phyloP scores from a whole-genome alignment of 2,329 filamentous ascomycete species.

The Aaosphaeria arxii region DNA sequence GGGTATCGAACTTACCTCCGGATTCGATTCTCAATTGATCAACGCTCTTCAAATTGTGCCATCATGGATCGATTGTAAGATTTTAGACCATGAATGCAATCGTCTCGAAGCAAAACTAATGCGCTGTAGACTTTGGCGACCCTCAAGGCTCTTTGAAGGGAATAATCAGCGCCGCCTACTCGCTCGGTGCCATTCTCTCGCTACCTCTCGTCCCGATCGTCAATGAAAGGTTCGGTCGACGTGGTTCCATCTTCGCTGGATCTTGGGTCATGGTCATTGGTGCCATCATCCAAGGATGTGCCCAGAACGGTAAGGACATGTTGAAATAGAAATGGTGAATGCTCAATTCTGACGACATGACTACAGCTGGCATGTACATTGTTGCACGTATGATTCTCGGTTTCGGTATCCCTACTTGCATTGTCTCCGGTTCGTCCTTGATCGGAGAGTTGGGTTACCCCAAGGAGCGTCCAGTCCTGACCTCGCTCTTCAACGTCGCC shows the following conservation, averaged over 20 bases:
- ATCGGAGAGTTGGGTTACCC: constrained; percentile 60
- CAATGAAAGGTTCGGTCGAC: constrained; percentile 40
- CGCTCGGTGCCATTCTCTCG: constrained; percentile 32
- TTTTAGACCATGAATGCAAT: background rate
- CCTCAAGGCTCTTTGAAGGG: constrained; percentile 34
- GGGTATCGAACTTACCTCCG: constrained; percentile 20
- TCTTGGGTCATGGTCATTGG: constrained; percentile 43
- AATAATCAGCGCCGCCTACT: constrained; percentile 40
- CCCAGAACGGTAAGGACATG: constrained; percentile 7
- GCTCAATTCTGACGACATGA: background rate
- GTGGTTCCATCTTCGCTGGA: constrained; percentile 35
- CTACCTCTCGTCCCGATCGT: constrained; percentile 29
- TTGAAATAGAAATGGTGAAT: background rate
- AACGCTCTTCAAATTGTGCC: constrained; percentile 18
- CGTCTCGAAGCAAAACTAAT: background rate
- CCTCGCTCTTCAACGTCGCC: constrained; percentile 63
- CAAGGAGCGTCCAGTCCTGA: constrained; percentile 62
- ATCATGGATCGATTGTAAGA: constrained; percentile 12
- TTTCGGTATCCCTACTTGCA: constrained; percentile 62
- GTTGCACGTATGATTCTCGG: constrained; percentile 59
- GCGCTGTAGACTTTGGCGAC: constrained; percentile 13
- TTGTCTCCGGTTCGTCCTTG: constrained; percentile 61
- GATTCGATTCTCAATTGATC: constrained; percentile 20
- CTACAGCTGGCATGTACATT: constrained; percentile 47
- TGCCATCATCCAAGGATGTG: constrained; percentile 20